Base-by-base conservation (phyloP, 306 rosid genomes). In the Sechiopsis laciniata region DNA sequence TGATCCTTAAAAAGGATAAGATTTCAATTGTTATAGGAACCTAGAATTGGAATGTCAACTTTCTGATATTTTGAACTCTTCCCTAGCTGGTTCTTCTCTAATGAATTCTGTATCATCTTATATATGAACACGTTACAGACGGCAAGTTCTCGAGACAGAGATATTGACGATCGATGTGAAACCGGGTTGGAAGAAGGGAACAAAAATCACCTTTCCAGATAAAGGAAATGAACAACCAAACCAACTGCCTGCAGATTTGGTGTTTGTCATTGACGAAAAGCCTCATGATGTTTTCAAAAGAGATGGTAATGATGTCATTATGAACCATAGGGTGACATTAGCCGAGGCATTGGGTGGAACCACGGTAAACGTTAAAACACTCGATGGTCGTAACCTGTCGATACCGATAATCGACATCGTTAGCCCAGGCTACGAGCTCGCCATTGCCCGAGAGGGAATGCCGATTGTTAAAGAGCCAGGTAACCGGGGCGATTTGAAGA, bases 151-250 rank as follows among this genome's bases (percentile, higher is more conserved):
- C 9, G 97, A 95, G 69, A 81, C 97, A 2, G 99, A 95, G 78
- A 89, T 95, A 82, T 51, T 91, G 75, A 88, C 81, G 10, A 89
- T 91, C 26, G 97, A 89, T 12, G 90, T 91, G 72, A 95, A 91
- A 82, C 97, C 97, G 0, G 97, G 99, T 40, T 95, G 99, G 99
- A 95, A 91, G 77, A 95, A 85, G 76, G 99, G 99, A 56, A 94
- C 99, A 26, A 94, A 89, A 84, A 91, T 94, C 6, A 94, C 99
- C 2, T 94, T 94, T 60, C 90, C 95, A 17, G 97, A 91, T 40
- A 91, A 94, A 88, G 99, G 99, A 52, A 94, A 94, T 42, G 95
- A 91, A 74, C 87, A 82, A 68, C 76, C 82, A 20, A 90, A 92
- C 82, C 90, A 84, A 78, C 83, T 89, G 17, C 86, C 92, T 7